Evolutionary conservation across 768 basidiomycete genomes (phyloP).

Genomic region (Guyanaporus albipodus): DNA sequence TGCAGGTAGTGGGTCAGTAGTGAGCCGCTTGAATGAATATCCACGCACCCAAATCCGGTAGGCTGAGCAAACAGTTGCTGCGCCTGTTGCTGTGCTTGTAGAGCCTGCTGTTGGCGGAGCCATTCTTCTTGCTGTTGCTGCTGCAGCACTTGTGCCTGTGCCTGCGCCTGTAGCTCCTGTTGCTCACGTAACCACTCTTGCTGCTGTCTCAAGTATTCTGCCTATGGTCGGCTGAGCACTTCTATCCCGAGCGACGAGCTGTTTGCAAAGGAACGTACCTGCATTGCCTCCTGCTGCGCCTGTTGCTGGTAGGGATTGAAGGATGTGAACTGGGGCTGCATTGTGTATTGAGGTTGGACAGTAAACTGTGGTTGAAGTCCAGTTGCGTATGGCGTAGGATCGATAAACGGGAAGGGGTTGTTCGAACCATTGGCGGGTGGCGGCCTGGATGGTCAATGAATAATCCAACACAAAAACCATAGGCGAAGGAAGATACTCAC

Average conservation of each 20-base stretch:
- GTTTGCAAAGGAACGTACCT: constrained; percentile 33
- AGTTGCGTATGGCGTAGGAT: constrained; percentile 56
- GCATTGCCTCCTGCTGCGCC: constrained; percentile 83
- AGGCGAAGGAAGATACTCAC: constrained; percentile 42
- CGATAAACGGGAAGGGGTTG: constrained; percentile 59
- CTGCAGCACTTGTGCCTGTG: constrained; percentile 37
- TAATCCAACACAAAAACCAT: constrained; percentile 4
- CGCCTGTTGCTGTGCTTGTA: constrained; percentile 42
- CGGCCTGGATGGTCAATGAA: constrained; percentile 20
- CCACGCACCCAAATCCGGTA: constrained; percentile 70
- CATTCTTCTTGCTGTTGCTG: constrained; percentile 47
- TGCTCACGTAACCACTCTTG: constrained; percentile 75
- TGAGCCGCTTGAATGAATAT: constrained; percentile 2
- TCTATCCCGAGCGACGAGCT: neutral
- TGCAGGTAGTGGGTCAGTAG: constrained; percentile 36
- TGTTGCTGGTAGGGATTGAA: constrained; percentile 96
- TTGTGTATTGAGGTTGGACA: constrained; percentile 67
- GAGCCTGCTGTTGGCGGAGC: constrained; percentile 58
- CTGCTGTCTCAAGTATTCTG: constrained; percentile 45
- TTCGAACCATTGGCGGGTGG: constrained; percentile 31
- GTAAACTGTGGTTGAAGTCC: constrained; percentile 72
- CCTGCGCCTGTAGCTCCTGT: constrained; percentile 41
- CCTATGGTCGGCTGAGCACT: constrained; percentile 29
- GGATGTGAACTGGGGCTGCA: constrained; percentile 84
- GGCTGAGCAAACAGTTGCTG: constrained; percentile 54